Base-by-base conservation (phyloP, 225 moss, liverwort and hornwort species). In the Neckera pumila region DNA sequence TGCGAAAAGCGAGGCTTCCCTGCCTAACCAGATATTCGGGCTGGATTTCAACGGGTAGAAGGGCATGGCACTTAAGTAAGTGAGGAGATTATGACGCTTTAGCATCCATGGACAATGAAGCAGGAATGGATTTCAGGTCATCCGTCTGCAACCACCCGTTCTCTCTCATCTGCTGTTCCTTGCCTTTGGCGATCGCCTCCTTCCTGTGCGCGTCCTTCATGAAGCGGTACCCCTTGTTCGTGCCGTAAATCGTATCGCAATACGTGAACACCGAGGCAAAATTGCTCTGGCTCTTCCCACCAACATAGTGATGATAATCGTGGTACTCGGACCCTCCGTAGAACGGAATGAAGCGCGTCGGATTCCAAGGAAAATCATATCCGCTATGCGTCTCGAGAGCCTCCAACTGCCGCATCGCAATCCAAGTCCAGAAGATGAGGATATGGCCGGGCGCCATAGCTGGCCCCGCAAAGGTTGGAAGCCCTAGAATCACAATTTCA, bases 291-390 rank as follows among this genome's bases (percentile, higher is more conserved):
- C 94, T 92, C 94, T 84, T 89, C 22, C 92, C 91, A 5, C 94
- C 94, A 79, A 95, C 94, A 16, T 84, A 93, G 88, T 95, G 94
- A 81, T 95, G 94, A 57, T 93, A 95, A 70, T 95, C 94, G 85
- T 93, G 94, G 61, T 95, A 93, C 82, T 93, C 93, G 2, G 92
- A 70, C n/a, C 94, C 94, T n/a, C 93, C 94, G 33, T 93, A 95
- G 77, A 93, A 95, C 62, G 94, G 94, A 42, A 95, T 90, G 10
- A 93, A 86, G 57, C 79, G 88, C 43, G 94, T 90, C 13, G 90
- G 93, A 78, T 90, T 92, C 92, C 93, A 93, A 15, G 94, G 94
- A 20, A 95, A 91, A 72, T 91, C 91, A 71, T 93, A 95, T 53
- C 94, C 94, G 79, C 94, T 92, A 51, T 95, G 94, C 20, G 93